Conservation (phyloP, 495 filamentous ascomycete species). For the Penicillium argentinense region DNA sequence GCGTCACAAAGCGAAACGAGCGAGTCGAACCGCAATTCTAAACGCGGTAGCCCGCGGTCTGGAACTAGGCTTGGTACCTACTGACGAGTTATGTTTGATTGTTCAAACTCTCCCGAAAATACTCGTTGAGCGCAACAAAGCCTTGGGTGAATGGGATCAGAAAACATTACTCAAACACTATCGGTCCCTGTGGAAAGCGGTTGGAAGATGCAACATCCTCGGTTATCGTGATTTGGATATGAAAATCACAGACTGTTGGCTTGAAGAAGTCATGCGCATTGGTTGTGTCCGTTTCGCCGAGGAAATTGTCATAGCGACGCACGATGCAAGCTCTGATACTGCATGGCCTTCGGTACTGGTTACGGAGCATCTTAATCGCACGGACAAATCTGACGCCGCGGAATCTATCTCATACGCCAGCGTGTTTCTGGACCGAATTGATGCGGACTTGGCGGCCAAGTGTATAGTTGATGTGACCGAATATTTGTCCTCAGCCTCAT, state of each 20-base stretch:
- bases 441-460: slow-evolving; percentile 24
- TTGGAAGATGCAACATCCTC: slow-evolving; percentile 39
- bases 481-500: slow-evolving; percentile 17
- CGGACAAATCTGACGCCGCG: slow-evolving; percentile 3
- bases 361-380: slow-evolving; percentile 23
- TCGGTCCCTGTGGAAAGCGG: slow-evolving; percentile 39
- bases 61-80: slow-evolving; percentile 37
- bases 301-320: slow-evolving; percentile 33
- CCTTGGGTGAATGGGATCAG: slow-evolving; percentile 14
- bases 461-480: slow-evolving; percentile 39
- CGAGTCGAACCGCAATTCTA: slow-evolving; percentile 22
- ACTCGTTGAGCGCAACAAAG: slow-evolving; percentile 17
- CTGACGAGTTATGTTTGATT: slow-evolving; percentile 36
- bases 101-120: slow-evolving; percentile 25
- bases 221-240: slow-evolving; percentile 33
- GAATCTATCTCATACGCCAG: slow-evolving; percentile 8
- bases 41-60: slow-evolving; percentile 34
- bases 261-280: slow-evolving; percentile 22
- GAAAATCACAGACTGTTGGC: slow-evolving; percentile 31
- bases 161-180: slow-evolving; percentile 23
- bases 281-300: slow-evolving; percentile 28
- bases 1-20: slow-evolving; percentile 11
- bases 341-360: slow-evolving; percentile 33
- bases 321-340: slow-evolving; percentile 8
- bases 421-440: slow-evolving; percentile 22